Conservation (phyloP, 2,329 filamentous ascomycete genomes). For the Daldinia sp. region DNA sequence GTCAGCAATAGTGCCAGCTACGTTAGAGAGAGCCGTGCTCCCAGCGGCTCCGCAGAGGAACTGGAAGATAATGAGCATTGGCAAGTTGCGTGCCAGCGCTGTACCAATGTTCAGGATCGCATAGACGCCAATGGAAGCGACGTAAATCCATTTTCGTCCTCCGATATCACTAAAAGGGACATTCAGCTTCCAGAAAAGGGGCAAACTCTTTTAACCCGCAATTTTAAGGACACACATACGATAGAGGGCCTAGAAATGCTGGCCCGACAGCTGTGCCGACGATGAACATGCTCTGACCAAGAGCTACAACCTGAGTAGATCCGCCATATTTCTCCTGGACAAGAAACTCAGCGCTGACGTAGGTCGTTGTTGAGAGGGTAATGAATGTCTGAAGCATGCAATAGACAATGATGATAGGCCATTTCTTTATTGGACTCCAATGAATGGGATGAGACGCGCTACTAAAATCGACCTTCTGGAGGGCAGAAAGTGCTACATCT, state of each 20-base stretch:
- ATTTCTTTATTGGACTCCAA: conserved; percentile 49
- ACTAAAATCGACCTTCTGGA: conserved; percentile 45
- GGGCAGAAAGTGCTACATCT: conserved; percentile 45
- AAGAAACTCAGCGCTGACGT: conserved; percentile 55
- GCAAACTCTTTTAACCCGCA: background rate
- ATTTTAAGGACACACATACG: conserved; percentile 48
- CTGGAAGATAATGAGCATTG: conserved; percentile 56
- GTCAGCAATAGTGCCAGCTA: conserved; percentile 53
- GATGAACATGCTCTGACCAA: conserved; percentile 59
- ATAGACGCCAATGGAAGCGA: conserved; percentile 52
- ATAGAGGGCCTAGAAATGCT: conserved; percentile 56
- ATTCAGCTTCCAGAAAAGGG: conserved; percentile 25
- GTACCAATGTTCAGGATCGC: conserved; percentile 54
- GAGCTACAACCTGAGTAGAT: conserved; percentile 54
- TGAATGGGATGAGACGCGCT: conserved; percentile 49
- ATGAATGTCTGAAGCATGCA: conserved; percentile 55
- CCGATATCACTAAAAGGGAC: conserved; percentile 53
- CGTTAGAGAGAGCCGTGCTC: conserved; percentile 54
- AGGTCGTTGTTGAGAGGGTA: conserved; percentile 55
- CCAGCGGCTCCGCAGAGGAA: conserved; percentile 53
- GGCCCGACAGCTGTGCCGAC: conserved; percentile 57
- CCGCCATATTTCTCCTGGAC: conserved; percentile 55
- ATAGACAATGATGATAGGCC: conserved; percentile 48
- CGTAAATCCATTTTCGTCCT: conserved; percentile 60
- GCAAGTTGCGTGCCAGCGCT: conserved; percentile 52